Base-by-base conservation (phyloP, 2,329 filamentous ascomycete genomes). In the Apiospora pterosperma region DNA sequence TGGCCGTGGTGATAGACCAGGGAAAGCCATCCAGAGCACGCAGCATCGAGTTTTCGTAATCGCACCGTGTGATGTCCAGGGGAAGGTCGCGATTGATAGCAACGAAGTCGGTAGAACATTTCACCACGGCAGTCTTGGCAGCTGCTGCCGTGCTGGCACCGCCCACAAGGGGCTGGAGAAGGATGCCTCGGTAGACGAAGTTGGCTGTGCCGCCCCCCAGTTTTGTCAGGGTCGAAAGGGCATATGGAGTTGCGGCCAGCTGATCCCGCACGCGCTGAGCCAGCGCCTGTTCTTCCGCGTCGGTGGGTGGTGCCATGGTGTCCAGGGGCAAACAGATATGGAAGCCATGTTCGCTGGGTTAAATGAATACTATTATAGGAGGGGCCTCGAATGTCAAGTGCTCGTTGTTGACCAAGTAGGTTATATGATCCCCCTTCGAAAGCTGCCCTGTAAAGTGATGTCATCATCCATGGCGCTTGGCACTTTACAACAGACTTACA, bases 181-280 rank as follows among this genome's bases (percentile, higher is more conserved):
- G 72, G 16, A 61, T 67, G n/a, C 78, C 79, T 11, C 78, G 77
- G 63, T 75, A 81, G 34, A 81, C 75, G 63, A 79, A 79, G 66
- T 81, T 81, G 63, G 75, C 74, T 2, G 75, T 79, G 21, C 79
- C 79, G 11, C 75, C 76, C n/a, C 69, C 76, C n/a, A 81, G 66
- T 14, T 69, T 69, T 1, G 65, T 71, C 31, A 80, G 69, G 0
- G 70, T 70, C 0, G 77, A 74, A 68, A 77, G 80, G 16, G 72
- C 72, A 62, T 78, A 80, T 14, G 64, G 66, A 1, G 75, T 78
- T 21, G 64, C 41, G 0, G 66, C 68, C 3, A 77, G 69, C 34
- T 67, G 52, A 5, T 64, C 28, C 11, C 66, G 63, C 23, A 75
- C 62, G 8, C 65, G 52, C 3, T 64, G 34, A n/a, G 65, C 52